Evolutionary conservation across 2,329 filamentous ascomycete genomes (phyloP).

Genomic region (Byssochlamys sp.): DNA sequence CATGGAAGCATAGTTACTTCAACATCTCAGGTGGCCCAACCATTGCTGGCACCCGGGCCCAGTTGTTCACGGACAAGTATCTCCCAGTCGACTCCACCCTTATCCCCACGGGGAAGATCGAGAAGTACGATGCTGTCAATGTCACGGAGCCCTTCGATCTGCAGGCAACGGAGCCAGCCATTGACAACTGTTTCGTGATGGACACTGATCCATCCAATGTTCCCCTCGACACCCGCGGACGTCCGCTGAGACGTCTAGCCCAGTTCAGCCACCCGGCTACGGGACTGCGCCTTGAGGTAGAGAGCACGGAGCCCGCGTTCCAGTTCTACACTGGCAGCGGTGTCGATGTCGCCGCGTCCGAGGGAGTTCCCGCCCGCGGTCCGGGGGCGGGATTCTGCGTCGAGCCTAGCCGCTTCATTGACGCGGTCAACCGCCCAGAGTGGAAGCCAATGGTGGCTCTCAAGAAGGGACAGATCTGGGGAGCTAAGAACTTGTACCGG

Average conservation of each 20-base stretch:
- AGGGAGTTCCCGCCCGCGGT: conserved; percentile 52
- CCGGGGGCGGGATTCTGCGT: conserved; percentile 75
- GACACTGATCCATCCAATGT: conserved; percentile 52
- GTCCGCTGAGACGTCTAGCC: conserved; percentile 58
- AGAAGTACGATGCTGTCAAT: conserved; percentile 54
- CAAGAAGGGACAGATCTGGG: conserved; percentile 76
- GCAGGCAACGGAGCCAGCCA: conserved; percentile 58
- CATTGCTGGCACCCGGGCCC: conserved; percentile 53
- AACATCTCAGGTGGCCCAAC: conserved; percentile 52
- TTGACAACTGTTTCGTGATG: conserved; percentile 86
- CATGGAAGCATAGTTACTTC: conserved; percentile 47
- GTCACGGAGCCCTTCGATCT: conserved; percentile 62
- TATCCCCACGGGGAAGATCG: conserved; percentile 64
- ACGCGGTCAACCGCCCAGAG: conserved; percentile 70
- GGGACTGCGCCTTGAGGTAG: conserved; percentile 72
- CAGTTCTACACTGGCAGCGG: conserved; percentile 91
- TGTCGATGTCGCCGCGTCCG: conserved; percentile 62
- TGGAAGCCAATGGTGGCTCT: conserved; percentile 72
- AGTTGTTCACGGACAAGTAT: conserved; percentile 52
- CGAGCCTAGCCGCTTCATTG: conserved; percentile 83
- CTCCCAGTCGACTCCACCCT: conserved; percentile 63
- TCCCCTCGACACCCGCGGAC: conserved; percentile 56
- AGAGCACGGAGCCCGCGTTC: conserved; percentile 88
- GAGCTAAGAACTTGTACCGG: conserved; percentile 70
- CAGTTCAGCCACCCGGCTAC: conserved; percentile 64